A percentile compares a stretch with the other conserved stretches of the same genome.
Conservation (phyloP, 2,329 filamentous ascomycete genomes). For the Fusarium sororula region DNA sequence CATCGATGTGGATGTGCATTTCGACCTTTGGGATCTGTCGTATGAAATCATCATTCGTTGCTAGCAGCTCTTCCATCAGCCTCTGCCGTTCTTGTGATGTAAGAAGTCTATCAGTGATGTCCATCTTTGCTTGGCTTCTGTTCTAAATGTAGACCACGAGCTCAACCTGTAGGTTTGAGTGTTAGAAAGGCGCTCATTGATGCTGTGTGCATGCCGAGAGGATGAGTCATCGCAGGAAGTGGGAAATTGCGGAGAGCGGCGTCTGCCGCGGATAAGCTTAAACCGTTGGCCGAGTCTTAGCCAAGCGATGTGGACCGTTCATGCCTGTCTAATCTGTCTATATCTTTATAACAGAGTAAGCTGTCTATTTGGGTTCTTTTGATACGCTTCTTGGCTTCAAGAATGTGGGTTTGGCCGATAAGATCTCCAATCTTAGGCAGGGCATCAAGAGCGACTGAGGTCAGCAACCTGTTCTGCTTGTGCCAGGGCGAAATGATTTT, state of each 20-base stretch:
- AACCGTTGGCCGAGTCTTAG: neutral
- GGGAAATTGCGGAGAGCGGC: neutral
- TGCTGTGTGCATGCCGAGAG: neutral
- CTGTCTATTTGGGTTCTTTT: accelerated
- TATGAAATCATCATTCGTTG: neutral
- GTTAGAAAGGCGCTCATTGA: neutral
- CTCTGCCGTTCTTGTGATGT: neutral
- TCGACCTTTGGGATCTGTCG: neutral
- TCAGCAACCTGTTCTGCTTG: too few relatives aligned
- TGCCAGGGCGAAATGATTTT: too few relatives aligned
- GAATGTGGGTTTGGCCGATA: neutral
- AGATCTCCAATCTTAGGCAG: accelerated
- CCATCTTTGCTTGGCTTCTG: neutral
- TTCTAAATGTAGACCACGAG: neutral
- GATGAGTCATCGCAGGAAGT: neutral
- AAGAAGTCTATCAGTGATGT: neutral
- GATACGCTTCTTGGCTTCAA: accelerated
- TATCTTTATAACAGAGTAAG: accelerated
- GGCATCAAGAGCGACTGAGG: neutral
- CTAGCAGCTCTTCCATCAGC: neutral
- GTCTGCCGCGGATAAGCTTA: neutral
- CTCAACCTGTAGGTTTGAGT: too few relatives aligned
- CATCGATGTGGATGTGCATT: neutral
- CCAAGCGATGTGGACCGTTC: too few relatives aligned
- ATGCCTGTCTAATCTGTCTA: neutral